Conservation (phyloP, 495 filamentous ascomycete species). For the Xylaria scruposa region DNA sequence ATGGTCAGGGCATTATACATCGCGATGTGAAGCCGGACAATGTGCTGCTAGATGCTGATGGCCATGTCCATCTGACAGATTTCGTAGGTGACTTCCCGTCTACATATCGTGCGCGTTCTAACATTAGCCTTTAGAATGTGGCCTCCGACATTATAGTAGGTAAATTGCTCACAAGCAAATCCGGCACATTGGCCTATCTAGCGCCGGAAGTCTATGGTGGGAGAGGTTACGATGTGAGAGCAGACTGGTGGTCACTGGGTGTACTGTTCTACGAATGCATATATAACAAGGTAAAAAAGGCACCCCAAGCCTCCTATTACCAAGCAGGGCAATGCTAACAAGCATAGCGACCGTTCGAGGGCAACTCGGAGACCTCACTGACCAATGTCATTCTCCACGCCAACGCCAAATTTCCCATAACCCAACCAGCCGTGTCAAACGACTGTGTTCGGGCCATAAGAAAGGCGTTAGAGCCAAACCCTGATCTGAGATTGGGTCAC, state of each 20-base stretch:
- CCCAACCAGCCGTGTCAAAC: conserved; percentile 84
- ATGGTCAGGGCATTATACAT: conserved; percentile 91
- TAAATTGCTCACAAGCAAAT: conserved; percentile 91
- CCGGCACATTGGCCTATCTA: conserved; percentile 92
- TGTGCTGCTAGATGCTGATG: conserved; percentile 89
- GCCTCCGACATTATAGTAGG: conserved; percentile 87
- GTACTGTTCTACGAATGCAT: conserved; percentile 99
- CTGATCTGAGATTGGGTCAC: conserved; percentile 79
- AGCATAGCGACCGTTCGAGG: conserved; percentile 82
- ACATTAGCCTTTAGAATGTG: conserved; percentile 72
- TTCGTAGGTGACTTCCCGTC: conserved; percentile 69
- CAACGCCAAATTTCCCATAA: conserved; percentile 85
- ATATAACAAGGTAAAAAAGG: conserved; percentile 84
- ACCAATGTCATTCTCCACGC: conserved; percentile 83
- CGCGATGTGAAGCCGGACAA: conserved; percentile 98
- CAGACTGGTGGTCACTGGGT: conserved; percentile 98
- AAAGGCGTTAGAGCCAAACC: conserved; percentile 80
- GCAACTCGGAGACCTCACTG: conserved; percentile 79
- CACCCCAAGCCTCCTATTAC: not conserved
- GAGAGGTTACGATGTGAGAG: conserved; percentile 81
- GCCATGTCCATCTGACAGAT: conserved; percentile 96
- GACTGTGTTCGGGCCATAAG: conserved; percentile 85
- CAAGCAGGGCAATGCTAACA: conserved; percentile 32
- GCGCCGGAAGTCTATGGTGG: conserved; percentile 95
- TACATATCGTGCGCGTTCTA: conserved; percentile 17